Conservation (phyloP, 192 early-diverging fungal genomes). For the Rhizoclosmatium sp. region DNA sequence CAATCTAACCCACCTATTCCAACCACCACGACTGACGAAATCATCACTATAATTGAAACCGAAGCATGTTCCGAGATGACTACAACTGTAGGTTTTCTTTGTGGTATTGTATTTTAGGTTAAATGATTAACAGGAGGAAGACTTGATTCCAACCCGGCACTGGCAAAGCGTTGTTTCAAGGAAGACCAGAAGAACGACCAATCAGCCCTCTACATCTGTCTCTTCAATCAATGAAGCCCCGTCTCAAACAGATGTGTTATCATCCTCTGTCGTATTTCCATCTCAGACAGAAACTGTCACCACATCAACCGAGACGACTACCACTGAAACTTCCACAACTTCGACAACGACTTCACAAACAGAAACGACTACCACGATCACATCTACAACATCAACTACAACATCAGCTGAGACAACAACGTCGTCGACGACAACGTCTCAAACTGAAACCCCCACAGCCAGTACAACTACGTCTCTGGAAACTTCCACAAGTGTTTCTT, state of each 20-base stretch:
- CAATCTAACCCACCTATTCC: too few species aligned
- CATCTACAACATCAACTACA: not conserved
- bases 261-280: not conserved
- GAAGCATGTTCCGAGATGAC: too few species aligned
- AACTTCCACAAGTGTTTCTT: not conserved
- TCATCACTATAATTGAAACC: too few species aligned
- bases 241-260: not conserved
- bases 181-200: too few species aligned
- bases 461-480: not conserved
- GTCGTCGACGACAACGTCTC: not conserved
- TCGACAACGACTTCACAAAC: not conserved
- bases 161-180: too few species aligned
- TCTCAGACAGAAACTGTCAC: not conserved
- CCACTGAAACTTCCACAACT: not conserved
- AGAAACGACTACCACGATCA: not conserved
- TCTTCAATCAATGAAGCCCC: not conserved
- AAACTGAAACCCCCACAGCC: not conserved
- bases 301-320: slow-evolving; percentile 8
- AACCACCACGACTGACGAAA: too few species aligned
- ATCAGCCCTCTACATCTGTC: not conserved
- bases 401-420: not conserved
- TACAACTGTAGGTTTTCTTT: too few species aligned
- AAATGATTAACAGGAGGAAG: too few species aligned
- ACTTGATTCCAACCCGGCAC: too few species aligned
- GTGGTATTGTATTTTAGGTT: too few species aligned